Evolutionary conservation across 805 yeast species (phyloP).

Genomic region (Jamesozyma gamospora): DNA sequence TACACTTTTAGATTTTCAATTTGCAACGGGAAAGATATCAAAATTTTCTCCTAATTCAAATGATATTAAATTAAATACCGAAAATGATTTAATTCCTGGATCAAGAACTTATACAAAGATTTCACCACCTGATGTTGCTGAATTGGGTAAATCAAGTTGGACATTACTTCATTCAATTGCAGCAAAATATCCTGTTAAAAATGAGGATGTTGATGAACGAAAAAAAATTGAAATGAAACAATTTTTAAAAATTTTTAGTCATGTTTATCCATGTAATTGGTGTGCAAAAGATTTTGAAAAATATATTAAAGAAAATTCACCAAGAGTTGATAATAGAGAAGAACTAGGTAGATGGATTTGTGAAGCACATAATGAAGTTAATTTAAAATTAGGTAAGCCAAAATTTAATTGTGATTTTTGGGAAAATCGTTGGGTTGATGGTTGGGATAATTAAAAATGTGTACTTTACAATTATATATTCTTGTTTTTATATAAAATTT

Average conservation of each 20-base stretch:
- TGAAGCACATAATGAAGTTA: constrained; percentile 92
- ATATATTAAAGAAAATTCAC: constrained; percentile 46
- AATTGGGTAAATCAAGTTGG: constrained; percentile 84
- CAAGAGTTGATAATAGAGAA: constrained; percentile 56
- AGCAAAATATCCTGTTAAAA: constrained; percentile 62
- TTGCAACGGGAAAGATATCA: constrained; percentile 35
- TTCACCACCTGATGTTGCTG: constrained; percentile 80
- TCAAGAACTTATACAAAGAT: constrained; percentile 34
- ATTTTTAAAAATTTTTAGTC: constrained; percentile 62
- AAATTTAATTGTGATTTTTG: constrained; percentile 79
- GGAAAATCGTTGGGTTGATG: constrained; percentile 92
- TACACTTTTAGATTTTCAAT: constrained; percentile 65
- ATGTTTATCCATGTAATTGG: constrained; percentile 86
- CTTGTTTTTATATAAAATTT: background rate
- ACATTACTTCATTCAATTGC: constrained; percentile 83
- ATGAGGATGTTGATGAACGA: constrained; percentile 39
- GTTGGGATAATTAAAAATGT: constrained; percentile 60
- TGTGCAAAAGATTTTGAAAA: constrained; percentile 78
- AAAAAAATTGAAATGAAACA: constrained; percentile 65
- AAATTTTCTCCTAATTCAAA: no score
- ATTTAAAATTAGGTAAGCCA: constrained; percentile 75
- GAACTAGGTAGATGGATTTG: constrained; percentile 87
- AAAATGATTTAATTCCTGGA: constrained; percentile 16
- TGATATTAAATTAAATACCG: background rate
- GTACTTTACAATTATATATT: background rate